Conservation (phyloP, 1,139 yeast genomes). For the Yamadazyma taylorii region DNA sequence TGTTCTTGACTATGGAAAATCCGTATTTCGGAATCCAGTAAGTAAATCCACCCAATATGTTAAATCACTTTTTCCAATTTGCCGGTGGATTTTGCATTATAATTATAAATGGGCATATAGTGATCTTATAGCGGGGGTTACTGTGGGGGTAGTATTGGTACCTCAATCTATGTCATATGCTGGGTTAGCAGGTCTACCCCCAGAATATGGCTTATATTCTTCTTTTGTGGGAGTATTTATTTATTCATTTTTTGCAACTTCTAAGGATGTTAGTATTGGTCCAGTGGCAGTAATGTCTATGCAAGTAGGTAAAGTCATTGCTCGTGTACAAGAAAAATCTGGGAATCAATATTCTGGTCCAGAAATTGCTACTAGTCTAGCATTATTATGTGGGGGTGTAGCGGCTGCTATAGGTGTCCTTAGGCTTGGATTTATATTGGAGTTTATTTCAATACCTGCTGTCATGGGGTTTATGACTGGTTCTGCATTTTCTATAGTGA, state of each 20-base stretch:
- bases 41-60: constrained; percentile 45
- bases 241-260: constrained; percentile 89
- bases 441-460: constrained; percentile 87
- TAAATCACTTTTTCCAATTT: constrained; percentile 72
- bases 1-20: constrained; percentile 45
- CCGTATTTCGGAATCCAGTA: constrained; percentile 42
- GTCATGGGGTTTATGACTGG: constrained; percentile 96
- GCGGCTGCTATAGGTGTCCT: constrained; percentile 80
- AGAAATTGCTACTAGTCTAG: constrained; percentile 75
- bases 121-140: constrained; percentile 87
- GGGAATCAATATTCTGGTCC: constrained; percentile 52
- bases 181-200: constrained; percentile 73
- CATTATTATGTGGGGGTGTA: constrained; percentile 82
- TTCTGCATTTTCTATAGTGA: constrained; percentile 78
- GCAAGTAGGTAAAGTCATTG: constrained; percentile 78
- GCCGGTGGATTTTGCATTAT: constrained; percentile 81
- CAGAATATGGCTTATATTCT: constrained; percentile 88
- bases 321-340: constrained; percentile 49
- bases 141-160: constrained; percentile 89
- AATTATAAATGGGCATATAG: constrained; percentile 76
- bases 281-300: constrained; percentile 97
- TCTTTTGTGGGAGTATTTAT: constrained; percentile 90
- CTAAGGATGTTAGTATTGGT: constrained; percentile 93
- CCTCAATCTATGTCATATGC: constrained; percentile 98
- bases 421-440: constrained; percentile 84